Base-by-base conservation (phyloP, 768 basidiomycete genomes). In the Trametes gibbosa region DNA sequence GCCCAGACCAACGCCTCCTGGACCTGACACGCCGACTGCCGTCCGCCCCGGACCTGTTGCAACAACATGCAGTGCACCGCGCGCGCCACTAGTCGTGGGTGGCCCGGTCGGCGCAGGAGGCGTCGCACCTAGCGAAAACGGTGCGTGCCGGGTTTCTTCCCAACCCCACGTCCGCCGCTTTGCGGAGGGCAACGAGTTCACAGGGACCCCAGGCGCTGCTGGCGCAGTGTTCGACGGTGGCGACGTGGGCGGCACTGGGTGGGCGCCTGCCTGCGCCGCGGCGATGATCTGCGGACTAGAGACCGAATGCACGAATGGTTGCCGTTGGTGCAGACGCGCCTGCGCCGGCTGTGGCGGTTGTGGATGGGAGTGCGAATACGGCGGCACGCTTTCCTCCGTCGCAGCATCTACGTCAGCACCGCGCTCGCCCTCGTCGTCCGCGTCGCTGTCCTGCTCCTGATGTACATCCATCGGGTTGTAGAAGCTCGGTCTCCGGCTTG, bases 271-370 rank as follows among this genome's bases (percentile, higher is more conserved):
- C 29, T 45, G 49, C 50, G 63, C 23, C 1, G 45, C 32, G 4
- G 40, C 19, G 12, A 56, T 42, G 21, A 67, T 53, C 23, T 62
- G 64, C 25, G 68, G 66, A 48, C 66, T 66, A 19, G 68, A 67
- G 12, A 55, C 14, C n/a, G 68, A 59, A 42, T 69, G 68, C 46
- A 65, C 62, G 65, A 69, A 69, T 3, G 68, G 65, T 16, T 67
- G 65, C 1, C 68, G 64, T 21, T 67, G 66, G 48, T 67, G 51
- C 10, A 65, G 32, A 14, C 58, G 54, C 39, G 5, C 29, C 13
- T 54, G 32, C 23, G 54, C 19, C 2, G 56, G 52, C 3, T 59
- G 56, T 12, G 52, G 53, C 10, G 56, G 42, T 13, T 58, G 56
- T 32, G 53, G 51, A 19, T 56, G 40, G 27, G 50, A n/a, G 25